phyloP scores from a whole-genome alignment of 805 yeast genomes.

The Maudiozyma turicensis region DNA sequence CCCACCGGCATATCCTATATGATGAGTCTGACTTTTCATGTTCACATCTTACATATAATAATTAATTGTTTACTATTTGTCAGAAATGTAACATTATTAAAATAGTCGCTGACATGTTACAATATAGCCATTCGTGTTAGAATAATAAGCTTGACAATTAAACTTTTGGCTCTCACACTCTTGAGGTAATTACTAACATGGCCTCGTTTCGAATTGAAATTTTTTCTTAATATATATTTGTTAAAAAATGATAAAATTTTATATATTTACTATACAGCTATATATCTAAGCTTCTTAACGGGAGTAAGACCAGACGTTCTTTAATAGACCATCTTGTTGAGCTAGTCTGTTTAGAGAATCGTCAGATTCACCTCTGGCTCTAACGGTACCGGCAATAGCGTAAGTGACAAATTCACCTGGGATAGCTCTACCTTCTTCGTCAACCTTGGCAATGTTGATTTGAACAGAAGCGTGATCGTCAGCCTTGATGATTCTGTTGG shows the following conservation, averaged over 20 bases:
- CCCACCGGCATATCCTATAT: too few relatives aligned
- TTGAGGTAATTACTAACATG: too few relatives aligned
- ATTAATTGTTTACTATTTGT: too few relatives aligned
- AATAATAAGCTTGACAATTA: too few relatives aligned
- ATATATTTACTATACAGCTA: constrained; percentile 2
- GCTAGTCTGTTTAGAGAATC: constrained; percentile 99
- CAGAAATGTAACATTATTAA: too few relatives aligned
- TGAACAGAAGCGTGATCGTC: constrained; percentile 99
- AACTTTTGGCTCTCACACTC: too few relatives aligned
- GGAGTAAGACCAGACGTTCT: constrained; percentile 92
- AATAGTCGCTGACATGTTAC: too few relatives aligned
- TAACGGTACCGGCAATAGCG: constrained; percentile 94
- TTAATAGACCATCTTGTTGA: constrained; percentile 95
- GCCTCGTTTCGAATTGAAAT: neutral
- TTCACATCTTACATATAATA: too few relatives aligned
- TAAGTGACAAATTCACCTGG: constrained; percentile 86
- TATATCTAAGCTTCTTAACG: constrained; percentile 43
- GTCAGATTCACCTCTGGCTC: constrained; percentile 99
- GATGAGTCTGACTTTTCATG: too few relatives aligned
- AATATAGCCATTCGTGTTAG: too few relatives aligned
- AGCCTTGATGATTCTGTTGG: constrained; percentile 99
- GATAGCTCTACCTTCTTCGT: constrained; percentile 90
- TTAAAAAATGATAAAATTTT: neutral
- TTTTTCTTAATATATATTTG: neutral
- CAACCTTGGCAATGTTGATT: constrained; percentile 97